These are phyloP conservation scores for Comarum palustre DNA, from an alignment of 306 rosid species.

Conservation along the genomic window DNA sequence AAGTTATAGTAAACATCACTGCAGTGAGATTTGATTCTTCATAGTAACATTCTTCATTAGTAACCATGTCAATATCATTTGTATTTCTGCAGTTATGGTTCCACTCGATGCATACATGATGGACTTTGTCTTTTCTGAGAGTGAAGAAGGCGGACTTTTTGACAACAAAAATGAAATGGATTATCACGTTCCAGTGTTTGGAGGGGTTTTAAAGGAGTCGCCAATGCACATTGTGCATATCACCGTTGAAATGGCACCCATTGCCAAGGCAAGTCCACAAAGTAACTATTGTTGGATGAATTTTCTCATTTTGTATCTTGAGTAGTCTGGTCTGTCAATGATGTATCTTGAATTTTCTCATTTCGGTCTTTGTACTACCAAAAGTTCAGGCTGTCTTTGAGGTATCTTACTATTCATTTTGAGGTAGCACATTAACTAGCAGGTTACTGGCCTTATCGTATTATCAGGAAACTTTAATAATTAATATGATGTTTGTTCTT, in stretches of 20 bases:
- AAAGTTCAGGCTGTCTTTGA: neutral
- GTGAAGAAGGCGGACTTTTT: constrained; percentile 76
- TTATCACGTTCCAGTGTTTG: constrained; percentile 83
- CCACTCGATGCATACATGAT: constrained; percentile 87
- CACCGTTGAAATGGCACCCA: constrained; percentile 96
- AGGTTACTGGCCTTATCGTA: neutral
- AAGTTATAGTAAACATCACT: neutral
- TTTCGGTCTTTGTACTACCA: neutral
- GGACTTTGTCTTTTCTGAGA: constrained; percentile 96
- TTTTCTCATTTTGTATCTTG: neutral
- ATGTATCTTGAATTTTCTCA: neutral
- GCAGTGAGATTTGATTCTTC: neutral
- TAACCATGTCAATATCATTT: neutral
- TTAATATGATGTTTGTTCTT: neutral
- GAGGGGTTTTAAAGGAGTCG: constrained; percentile 78
- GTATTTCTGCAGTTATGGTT: constrained; percentile 71
- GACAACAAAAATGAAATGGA: constrained; percentile 85
- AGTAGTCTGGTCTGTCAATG: neutral
- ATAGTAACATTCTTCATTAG: too few relatives aligned
- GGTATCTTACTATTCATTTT: neutral
- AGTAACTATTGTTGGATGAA: constrained; percentile 5
- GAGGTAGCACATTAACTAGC: neutral
- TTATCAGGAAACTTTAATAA: too few relatives aligned
- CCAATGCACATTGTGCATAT: constrained; percentile 92
- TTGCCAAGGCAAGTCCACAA: constrained; percentile 68